Evolutionary conservation across 345 rosid species (phyloP), one percentile per base, ranked within the genome.

Genomic region (Schrenkiella parvula): DNA sequence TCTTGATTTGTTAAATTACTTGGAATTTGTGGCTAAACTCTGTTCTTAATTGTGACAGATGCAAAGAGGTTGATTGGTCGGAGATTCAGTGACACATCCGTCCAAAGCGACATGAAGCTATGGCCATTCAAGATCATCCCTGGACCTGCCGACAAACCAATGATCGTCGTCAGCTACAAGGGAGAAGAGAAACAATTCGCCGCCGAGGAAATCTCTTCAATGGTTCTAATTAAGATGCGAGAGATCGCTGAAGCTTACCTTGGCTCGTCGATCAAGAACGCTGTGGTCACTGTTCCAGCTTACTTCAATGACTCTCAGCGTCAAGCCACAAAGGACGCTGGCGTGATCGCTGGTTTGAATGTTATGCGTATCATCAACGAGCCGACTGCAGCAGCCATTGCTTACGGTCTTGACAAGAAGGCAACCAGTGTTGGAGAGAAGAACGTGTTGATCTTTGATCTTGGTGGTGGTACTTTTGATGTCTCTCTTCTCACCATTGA

Each of bases 381-480:
- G 68, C 81, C 81, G 0, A 78, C 81, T 0, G 79, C 75, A 0
- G 81, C 81, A 0, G 81, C 79, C 0, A 73, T 78, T 41, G 79
- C 81, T 3, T 78, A 78, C 1, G 81, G 81, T 8, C 60, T 78
- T 52, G 81, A 78, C 46, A 68, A 78, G 46, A 78, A 78, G 12
- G 75, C 67, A 0, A 73, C 81, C 2, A 73, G 75, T 8, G 69
- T 66, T 17, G 81, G 81, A 9, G 81, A 68, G 57, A 68, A 73
- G 55, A 78, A 78, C 0, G 78, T 78, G 0, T 8, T 78, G 43
- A 78, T 85, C 48, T 85, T 85, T n/a, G 89, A 85, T 64, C 73
- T 85, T 3, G 89, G 89, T 32, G 89, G 89, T 1, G 89, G 89
- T 31, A 86, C 90, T 28, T 86, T 86, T 23, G 90, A 86, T 76